Evolutionary conservation across 768 basidiomycete genomes (phyloP), one percentile per base, ranked within the genome.

Genomic region (Tulasnella sp.): DNA sequence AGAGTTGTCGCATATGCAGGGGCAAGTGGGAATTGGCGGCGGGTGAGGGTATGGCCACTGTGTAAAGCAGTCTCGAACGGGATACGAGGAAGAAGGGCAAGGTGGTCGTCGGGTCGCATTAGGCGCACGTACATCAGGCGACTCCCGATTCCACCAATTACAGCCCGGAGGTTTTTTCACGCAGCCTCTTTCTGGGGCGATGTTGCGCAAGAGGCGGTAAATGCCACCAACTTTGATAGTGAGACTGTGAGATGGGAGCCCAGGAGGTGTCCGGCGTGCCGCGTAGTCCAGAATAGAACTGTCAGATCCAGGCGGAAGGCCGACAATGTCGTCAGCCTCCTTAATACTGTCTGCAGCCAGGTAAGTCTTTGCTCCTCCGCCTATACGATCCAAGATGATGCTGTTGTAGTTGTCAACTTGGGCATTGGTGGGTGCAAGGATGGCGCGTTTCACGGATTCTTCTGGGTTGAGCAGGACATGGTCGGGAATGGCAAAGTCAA

Each of bases 361-460:
- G 58, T 67, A 71, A 11, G 66, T 66, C 13, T 65, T 55, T 44
- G 61, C 63, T 52, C 21, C 45, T 1, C 73, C 71, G 1, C 52
- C 27, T 13, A 75, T 53, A 1, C 64, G 53, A 1, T 64, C 32
- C 9, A 75, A 63, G 19, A 76, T 70, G 1, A 55, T 53, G 11
- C 62, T 50, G 61, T 76, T 76, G 65, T 71, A 75, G 2, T 51
- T 55, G 49, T 74, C 71, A 9, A 75, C 71, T 44, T 73, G 69
- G 0, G 41, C 29, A 58, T 75, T 76, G 4, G 69, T 72, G 3
- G 74, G 74, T 1, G 72, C 70, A 8, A 77, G 69, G 61, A 77
- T 72, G 0, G 70, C 65, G 5, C 70, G 70, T 32, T 60, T 52
- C 3, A 72, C 60, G 48, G 73, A 73, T 0, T 30, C 48, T n/a